Evolutionary conservation across 805 yeast species (phyloP).

Genomic region (Barnettozyma salicaria): DNA sequence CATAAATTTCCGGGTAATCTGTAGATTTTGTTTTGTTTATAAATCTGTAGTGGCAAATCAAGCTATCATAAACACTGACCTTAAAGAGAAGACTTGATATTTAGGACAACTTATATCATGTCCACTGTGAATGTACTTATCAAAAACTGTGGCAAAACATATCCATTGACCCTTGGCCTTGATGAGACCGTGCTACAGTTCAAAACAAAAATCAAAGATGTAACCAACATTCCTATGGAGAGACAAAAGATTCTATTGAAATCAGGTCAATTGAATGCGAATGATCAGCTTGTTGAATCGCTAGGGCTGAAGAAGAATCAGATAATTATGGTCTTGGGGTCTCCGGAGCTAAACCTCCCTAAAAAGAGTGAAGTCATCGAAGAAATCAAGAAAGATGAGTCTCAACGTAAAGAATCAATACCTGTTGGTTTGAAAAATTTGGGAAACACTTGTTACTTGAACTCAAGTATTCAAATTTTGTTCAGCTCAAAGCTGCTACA

Average conservation of each 20-base stretch:
- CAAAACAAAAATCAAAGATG: constrained; percentile 61
- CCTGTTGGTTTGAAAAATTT: constrained; percentile 92
- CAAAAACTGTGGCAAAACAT: constrained; percentile 64
- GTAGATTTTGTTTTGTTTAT: not conserved
- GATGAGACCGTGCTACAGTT: constrained; percentile 42
- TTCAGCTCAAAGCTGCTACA: constrained; percentile 74
- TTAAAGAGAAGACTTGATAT: not conserved
- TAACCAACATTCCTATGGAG: constrained; percentile 78
- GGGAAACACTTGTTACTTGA: constrained; percentile 94
- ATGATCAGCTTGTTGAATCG: constrained; percentile 43
- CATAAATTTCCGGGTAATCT: not conserved
- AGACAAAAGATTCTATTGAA: constrained; percentile 88
- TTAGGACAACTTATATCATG: constrained; percentile 7
- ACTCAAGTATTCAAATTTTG: constrained; percentile 83
- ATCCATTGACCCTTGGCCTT: constrained; percentile 37
- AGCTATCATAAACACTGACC: not conserved
- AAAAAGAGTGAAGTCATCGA: constrained; percentile 54
- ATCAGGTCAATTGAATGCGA: constrained; percentile 73
- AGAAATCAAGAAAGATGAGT: constrained; percentile 48
- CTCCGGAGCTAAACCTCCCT: constrained; percentile 63
- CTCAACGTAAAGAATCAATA: constrained; percentile 32
- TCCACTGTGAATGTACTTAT: constrained; percentile 31
- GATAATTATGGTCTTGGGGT: constrained; percentile 83
- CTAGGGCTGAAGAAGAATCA: constrained; percentile 59
- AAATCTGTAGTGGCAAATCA: not conserved